A percentile compares a stretch with the other conserved stretches of the same genome.
Evolutionary conservation across 495 filamentous ascomycete genomes (phyloP).

Genomic region (Penicillium bialowiezense): DNA sequence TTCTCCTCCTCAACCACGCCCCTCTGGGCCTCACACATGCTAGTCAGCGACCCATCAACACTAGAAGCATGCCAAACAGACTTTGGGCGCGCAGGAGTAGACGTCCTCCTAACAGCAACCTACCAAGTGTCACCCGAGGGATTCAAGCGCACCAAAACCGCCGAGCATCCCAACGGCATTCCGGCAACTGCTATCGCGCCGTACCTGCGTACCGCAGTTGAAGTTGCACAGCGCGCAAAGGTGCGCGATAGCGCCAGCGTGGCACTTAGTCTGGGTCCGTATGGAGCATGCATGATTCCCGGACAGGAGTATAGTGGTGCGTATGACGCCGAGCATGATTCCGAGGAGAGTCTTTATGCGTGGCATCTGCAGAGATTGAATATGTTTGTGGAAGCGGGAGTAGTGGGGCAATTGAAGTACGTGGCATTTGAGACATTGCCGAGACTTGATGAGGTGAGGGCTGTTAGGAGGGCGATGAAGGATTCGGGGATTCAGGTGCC

Average conservation of each 20-base stretch:
- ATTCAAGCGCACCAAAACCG: slow-evolving; percentile 41
- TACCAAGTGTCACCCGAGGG: slow-evolving; percentile 60
- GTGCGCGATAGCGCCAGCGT: slow-evolving; percentile 19
- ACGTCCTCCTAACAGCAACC: slow-evolving; percentile 62
- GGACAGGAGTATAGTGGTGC: slow-evolving; percentile 60
- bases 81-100: slow-evolving; percentile 52
- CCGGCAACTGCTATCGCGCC: slow-evolving; percentile 19
- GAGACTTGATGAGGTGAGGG: slow-evolving; percentile 54
- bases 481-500: slow-evolving; percentile 24
- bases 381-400: slow-evolving; percentile 42
- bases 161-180: slow-evolving; percentile 20
- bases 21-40: slow-evolving; percentile 64
- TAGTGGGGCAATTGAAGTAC: slow-evolving; percentile 40
- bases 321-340: slow-evolving; percentile 49
- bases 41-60: slow-evolving; percentile 47
- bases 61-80: slow-evolving; percentile 51
- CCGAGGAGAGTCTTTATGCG: slow-evolving; percentile 35
- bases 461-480: slow-evolving; percentile 48
- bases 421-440: slow-evolving; percentile 66
- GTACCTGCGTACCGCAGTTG: slow-evolving; percentile 25
- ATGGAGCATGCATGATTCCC: slow-evolving; percentile 63
- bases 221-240: slow-evolving; percentile 31
- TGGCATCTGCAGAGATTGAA: slow-evolving; percentile 57
- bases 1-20: slow-evolving; percentile 50
- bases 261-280: slow-evolving; percentile 60